Conservation (phyloP, 73 alveolate species). For the Tetrahymena malaccensis region DNA sequence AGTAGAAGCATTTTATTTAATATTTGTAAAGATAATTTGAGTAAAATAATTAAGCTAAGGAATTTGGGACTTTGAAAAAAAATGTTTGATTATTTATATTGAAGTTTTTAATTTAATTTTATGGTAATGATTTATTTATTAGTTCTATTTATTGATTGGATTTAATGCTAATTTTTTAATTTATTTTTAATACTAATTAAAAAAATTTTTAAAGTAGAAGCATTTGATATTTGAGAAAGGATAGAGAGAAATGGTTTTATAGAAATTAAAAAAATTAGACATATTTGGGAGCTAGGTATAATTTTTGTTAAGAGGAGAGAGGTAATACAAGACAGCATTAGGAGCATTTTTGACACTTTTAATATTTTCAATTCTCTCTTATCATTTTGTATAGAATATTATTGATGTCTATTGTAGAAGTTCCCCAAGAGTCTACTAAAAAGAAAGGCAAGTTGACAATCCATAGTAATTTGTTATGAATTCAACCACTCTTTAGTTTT, state of each 20-base stretch:
- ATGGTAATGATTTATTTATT: too few relatives aligned
- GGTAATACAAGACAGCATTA: neutral
- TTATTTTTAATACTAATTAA: too few relatives aligned
- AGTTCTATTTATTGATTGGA: too few relatives aligned
- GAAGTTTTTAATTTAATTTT: too few relatives aligned
- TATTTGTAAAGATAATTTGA: too few relatives aligned
- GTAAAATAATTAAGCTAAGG: too few relatives aligned
- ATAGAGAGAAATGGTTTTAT: neutral
- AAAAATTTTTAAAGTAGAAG: neutral
- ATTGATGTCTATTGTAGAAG: neutral
- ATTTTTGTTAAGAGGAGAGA: neutral
- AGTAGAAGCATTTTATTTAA: too few relatives aligned
- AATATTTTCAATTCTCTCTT: neutral
- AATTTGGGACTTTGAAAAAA: too few relatives aligned
- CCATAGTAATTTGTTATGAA: neutral
- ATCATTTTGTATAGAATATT: too few relatives aligned
- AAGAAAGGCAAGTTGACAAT: neutral
- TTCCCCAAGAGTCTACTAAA: neutral
- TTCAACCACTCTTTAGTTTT: neutral
- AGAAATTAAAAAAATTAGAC: neutral
- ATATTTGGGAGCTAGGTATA: neutral
- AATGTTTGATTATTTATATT: too few relatives aligned
- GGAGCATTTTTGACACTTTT: neutral
- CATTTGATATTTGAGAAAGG: neutral
- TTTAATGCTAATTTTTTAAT: too few relatives aligned